Conservation (phyloP, 176 grass and related monocot genomes). For the Cenchrus fungigraminus region DNA sequence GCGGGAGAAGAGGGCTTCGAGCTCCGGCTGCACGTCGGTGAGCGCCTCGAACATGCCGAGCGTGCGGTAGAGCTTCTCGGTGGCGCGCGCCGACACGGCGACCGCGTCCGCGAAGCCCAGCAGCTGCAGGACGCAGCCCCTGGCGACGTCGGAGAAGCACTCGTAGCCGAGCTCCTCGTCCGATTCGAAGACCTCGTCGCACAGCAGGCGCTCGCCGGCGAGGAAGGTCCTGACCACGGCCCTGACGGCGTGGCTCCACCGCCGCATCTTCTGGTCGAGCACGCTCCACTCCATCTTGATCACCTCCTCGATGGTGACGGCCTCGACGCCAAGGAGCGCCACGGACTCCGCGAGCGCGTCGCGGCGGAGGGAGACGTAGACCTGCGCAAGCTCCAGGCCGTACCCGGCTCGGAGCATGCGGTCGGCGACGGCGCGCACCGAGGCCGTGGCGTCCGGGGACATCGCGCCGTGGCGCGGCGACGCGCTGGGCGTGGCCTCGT, state of each 20-base stretch:
- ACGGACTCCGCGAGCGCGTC: conserved; percentile 67
- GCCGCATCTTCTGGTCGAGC: conserved; percentile 75
- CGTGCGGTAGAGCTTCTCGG: conserved; percentile 78
- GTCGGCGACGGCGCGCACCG: conserved; percentile 44
- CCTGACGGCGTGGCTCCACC: conserved; percentile 68
- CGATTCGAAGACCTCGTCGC: conserved; percentile 59
- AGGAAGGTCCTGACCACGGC: conserved; percentile 50
- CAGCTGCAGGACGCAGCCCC: conserved; percentile 69
- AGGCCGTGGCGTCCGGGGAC: conserved; percentile 30
- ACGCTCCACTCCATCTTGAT: conserved; percentile 63
- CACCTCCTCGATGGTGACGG: conserved; percentile 78
- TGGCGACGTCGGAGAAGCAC: conserved; percentile 80
- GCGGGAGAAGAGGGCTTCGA: conserved; percentile 56
- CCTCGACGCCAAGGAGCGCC: conserved; percentile 52
- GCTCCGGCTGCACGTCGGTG: conserved; percentile 49
- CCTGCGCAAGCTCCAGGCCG: conserved; percentile 72
- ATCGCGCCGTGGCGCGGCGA: conserved; percentile 43
- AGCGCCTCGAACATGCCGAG: conserved; percentile 90
- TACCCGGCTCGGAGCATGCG: conserved; percentile 76
- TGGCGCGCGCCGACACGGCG: conserved; percentile 55
- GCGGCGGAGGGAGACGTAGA: conserved; percentile 61
- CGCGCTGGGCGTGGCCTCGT: conserved; percentile 31
- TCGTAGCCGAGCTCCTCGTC: conserved; percentile 59
- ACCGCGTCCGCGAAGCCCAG: conserved; percentile 76
- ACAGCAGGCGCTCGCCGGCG: conserved; percentile 52